Conservation (phyloP, 140 eudicot genomes). For the Senecio squalidus region DNA sequence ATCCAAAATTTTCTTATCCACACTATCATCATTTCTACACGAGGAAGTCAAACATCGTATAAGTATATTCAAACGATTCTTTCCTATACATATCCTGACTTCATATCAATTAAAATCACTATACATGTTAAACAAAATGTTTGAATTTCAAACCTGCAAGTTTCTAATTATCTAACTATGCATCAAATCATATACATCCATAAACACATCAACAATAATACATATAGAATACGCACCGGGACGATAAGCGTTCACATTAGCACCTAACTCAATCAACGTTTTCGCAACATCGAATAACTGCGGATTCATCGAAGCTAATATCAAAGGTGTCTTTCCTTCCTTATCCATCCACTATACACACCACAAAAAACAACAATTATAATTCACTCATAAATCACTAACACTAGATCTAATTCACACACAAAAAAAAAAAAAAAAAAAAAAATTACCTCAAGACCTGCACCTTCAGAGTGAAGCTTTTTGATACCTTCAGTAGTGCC, state of each 20-base stretch:
- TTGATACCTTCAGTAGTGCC: slow-evolving; percentile 67
- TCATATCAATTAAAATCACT: too few species aligned
- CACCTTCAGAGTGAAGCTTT: slow-evolving; percentile 74
- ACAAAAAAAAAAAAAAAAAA: neutral
- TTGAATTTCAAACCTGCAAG: too few species aligned
- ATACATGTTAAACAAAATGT: too few species aligned
- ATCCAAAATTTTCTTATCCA: too few species aligned
- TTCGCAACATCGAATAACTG: slow-evolving; percentile 61
- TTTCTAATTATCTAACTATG: too few species aligned
- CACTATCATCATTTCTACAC: too few species aligned
- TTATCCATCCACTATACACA: slow-evolving; percentile 88
- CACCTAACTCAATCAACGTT: slow-evolving; percentile 90
- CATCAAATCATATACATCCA: neutral
- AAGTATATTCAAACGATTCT: too few species aligned
- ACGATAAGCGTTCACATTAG: slow-evolving; percentile 85
- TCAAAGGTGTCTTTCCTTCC: slow-evolving; percentile 92
- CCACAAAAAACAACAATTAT: slow-evolving; percentile 14
- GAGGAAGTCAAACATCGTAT: too few species aligned
- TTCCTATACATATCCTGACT: too few species aligned
- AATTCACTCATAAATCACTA: neutral
- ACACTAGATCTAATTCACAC: neutral
- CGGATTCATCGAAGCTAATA: slow-evolving; percentile 76
- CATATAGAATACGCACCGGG: slow-evolving; percentile 40
- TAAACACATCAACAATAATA: neutral
- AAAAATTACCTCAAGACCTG: slow-evolving; percentile 76